These are phyloP conservation scores for Suillus weaverae DNA, from an alignment of 768 basidiomycete species.

Conservation along the genomic window DNA sequence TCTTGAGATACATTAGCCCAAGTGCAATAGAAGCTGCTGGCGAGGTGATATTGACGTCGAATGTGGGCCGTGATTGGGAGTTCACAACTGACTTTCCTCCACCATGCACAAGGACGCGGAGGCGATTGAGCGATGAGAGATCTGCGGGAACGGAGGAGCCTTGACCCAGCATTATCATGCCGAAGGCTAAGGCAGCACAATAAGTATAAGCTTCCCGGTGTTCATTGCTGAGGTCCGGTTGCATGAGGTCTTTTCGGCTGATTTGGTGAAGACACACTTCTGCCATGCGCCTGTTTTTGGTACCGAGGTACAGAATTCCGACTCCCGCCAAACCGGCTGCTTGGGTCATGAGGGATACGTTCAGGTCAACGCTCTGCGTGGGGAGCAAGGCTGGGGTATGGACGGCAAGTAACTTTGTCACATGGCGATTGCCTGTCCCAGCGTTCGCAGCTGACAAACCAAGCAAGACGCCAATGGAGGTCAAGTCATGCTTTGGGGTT, in stretches of 20 bases:
- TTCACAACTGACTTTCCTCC: constrained; percentile 46
- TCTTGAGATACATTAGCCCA: constrained; percentile 90
- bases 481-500: constrained; percentile 94
- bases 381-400: constrained; percentile 94
- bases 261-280: constrained; percentile 89
- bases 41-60: constrained; percentile 89
- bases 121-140: constrained; percentile 59
- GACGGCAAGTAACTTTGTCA: constrained; percentile 89
- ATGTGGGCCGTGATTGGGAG: constrained; percentile 44
- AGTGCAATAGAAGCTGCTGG: constrained; percentile 89
- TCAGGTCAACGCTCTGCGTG: constrained; percentile 81
- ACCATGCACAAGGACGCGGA: constrained; percentile 78
- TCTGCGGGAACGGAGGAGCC: constrained; percentile 82
- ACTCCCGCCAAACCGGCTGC: constrained; percentile 85
- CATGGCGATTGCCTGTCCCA: constrained; percentile 80
- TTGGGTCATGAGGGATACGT: constrained; percentile 87
- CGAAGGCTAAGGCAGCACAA: constrained; percentile 86
- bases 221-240: constrained; percentile 83
- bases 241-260: constrained; percentile 70
- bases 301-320: constrained; percentile 88
- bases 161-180: constrained; percentile 94
- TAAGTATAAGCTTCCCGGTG: constrained; percentile 92
- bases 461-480: constrained; percentile 89
- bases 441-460: constrained; percentile 92
- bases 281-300: constrained; percentile 86